A percentile compares a stretch with the other conserved stretches of the same genome.
These are phyloP conservation scores for Wickerhamiella kurtzmanii DNA, from an alignment of 805 yeast genomes.

Conservation along the genomic window DNA sequence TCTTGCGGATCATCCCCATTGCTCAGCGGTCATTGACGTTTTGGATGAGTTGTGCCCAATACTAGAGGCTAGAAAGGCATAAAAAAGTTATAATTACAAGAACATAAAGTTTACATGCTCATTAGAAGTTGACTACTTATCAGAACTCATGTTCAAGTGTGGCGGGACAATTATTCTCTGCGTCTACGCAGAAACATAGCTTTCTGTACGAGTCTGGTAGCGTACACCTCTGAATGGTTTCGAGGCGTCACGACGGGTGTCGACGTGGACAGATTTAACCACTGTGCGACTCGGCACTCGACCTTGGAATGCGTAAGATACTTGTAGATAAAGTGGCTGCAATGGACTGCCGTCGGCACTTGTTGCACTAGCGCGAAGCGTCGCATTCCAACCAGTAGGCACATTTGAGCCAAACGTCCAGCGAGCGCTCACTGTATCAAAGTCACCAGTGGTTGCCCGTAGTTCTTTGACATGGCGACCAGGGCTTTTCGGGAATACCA, in stretches of 20 bases:
- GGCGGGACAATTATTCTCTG: too few relatives aligned
- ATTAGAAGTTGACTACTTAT: background rate
- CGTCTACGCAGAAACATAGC: constrained; percentile 31
- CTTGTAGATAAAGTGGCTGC: constrained; percentile 15
- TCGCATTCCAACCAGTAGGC: constrained; percentile 52
- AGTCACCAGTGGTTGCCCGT: constrained; percentile 66
- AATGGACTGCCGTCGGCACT: constrained; percentile 15
- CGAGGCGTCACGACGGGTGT: constrained; percentile 50
- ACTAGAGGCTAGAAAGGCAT: constrained; percentile 3
- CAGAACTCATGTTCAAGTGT: too few relatives aligned
- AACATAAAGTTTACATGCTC: background rate
- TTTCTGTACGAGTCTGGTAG: constrained; percentile 54
- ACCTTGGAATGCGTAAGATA: constrained; percentile 42
- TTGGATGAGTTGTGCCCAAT: constrained; percentile 15
- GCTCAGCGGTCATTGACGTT: constrained; percentile 27
- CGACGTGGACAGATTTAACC: constrained; percentile 11
- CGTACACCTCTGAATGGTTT: constrained; percentile 76
- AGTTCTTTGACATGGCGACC: constrained; percentile 33
- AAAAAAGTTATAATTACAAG: background rate
- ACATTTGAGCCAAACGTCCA: constrained; percentile 56
- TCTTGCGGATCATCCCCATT: constrained; percentile 28
- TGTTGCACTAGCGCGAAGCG: constrained; percentile 42
- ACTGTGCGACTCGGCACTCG: constrained; percentile 41
- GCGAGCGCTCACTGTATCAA: constrained; percentile 32
- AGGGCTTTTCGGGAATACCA: constrained; percentile 24